These are phyloP conservation scores for Alternaria alternata DNA, from an alignment of 2,329 filamentous ascomycete species.

Conservation along the genomic window DNA sequence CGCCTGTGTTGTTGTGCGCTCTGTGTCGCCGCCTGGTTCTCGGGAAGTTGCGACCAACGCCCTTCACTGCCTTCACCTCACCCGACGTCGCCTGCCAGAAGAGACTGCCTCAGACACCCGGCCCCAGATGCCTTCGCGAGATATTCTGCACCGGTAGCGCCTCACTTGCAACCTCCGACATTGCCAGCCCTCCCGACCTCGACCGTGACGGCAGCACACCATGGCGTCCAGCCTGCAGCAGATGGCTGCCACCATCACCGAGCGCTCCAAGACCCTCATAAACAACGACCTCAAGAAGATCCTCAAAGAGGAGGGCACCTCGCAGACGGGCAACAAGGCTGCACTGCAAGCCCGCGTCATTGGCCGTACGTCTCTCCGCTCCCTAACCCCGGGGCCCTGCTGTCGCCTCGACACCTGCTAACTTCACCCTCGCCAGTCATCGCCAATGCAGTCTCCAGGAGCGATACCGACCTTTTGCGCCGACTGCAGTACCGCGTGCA, in stretches of 20 bases:
- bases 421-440: slow-evolving; percentile 50
- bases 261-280: slow-evolving; percentile 63
- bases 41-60: slow-evolving; percentile 30
- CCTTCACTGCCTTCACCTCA: slow-evolving; percentile 19
- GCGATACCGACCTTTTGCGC: slow-evolving; percentile 48
- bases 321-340: slow-evolving; percentile 84
- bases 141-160: slow-evolving; percentile 25
- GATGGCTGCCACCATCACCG: slow-evolving; percentile 49
- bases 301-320: slow-evolving; percentile 71
- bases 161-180: slow-evolving; percentile 8
- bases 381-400: slow-evolving; percentile 4
- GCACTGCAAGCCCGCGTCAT: slow-evolving; percentile 81
- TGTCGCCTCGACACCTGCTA: slow-evolving; percentile 19
- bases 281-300: slow-evolving; percentile 78
- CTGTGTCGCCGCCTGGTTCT: slow-evolving; percentile 8
- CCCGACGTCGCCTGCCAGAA: slow-evolving; percentile 15
- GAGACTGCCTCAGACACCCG: background rate
- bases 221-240: slow-evolving; percentile 54
- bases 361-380: slow-evolving; percentile 68
- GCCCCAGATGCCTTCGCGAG: slow-evolving; percentile 21
- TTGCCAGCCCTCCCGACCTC: slow-evolving; percentile 4
- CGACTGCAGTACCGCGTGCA: slow-evolving; percentile 52
- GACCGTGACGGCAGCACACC: slow-evolving; percentile 15
- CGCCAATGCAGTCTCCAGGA: slow-evolving; percentile 40
- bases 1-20: slow-evolving; percentile 1